Percentiles rank a stretch among this genome's conserved stretches.
phyloP scores from a whole-genome alignment of 139 green algal genomes.

The Chlamydomonas eustigma region DNA sequence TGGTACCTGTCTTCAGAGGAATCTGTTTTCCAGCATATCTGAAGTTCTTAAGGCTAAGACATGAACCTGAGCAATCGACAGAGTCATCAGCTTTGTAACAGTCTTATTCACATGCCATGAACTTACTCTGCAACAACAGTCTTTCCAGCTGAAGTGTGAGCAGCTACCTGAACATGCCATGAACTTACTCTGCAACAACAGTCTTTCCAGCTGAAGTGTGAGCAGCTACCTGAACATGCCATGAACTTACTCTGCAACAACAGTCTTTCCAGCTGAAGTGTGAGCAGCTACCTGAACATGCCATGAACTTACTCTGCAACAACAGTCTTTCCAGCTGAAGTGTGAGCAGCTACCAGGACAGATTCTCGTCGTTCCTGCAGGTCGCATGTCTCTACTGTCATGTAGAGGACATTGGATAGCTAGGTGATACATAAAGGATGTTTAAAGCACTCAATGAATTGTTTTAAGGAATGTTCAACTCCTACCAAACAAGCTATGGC shows the following conservation, averaged over 20 bases:
- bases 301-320: conserved; percentile 89
- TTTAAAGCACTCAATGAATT: no score
- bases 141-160: conserved; percentile 91
- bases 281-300: neutral
- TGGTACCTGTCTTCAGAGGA: no score
- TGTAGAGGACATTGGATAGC: no score
- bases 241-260: conserved; percentile 31
- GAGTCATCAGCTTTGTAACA: no score
- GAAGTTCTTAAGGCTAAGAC: no score
- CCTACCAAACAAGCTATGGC: conserved; percentile 77
- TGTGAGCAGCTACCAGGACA: conserved; percentile 89
- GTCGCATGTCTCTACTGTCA: no score
- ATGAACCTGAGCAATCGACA: no score
- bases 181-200: conserved; percentile 79
- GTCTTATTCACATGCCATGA: conserved; percentile 51
- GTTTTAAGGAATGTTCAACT: no score
- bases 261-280: neutral
- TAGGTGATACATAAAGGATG: no score
- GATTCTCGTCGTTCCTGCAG: conserved; percentile 78
- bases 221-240: conserved; percentile 87
- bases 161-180: no score
- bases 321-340: conserved; percentile 90
- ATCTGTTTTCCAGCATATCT: no score
- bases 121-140: conserved; percentile 94
- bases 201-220: conserved; percentile 94